These are phyloP conservation scores for Persicaria maculosa DNA, from an alignment of 148 eudicot species.

Conservation along the genomic window DNA sequence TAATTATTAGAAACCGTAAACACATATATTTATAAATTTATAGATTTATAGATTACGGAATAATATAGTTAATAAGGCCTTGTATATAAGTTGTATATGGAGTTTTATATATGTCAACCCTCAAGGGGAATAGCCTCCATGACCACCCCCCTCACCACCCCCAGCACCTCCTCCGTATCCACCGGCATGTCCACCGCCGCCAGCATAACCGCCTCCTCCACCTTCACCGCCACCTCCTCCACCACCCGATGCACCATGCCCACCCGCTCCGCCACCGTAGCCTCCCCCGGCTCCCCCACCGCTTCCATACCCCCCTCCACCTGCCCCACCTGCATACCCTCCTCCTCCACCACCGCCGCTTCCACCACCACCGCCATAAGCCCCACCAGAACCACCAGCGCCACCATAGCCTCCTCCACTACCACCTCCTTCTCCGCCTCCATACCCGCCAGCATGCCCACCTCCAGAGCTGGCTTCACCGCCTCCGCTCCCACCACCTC, in stretches of 20 bases:
- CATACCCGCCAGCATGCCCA: slow-evolving; percentile 13
- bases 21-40: no score
- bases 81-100: no score
- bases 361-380: slow-evolving; percentile 6
- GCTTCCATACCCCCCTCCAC: slow-evolving; percentile 9
- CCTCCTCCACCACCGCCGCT: slow-evolving; percentile 10
- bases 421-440: slow-evolving; percentile 2
- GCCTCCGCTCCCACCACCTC: slow-evolving; percentile 7
- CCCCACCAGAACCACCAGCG: not conserved
- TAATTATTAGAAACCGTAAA: no score
- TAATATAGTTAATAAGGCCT: no score
- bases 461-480: slow-evolving; percentile 18
- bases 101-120: not conserved
- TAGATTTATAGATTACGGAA: no score
- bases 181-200: slow-evolving; percentile 13
- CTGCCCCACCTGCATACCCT: slow-evolving; percentile 6
- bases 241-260: slow-evolving; percentile 28
- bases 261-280: slow-evolving; percentile 20
- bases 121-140: slow-evolving; percentile 22
- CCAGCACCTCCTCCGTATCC: slow-evolving; percentile 8
- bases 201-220: slow-evolving; percentile 21
- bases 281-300: not conserved
- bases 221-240: slow-evolving; percentile 34
- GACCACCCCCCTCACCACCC: slow-evolving; percentile 16
- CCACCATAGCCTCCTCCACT: slow-evolving; percentile 5